Base-by-base conservation (phyloP, 2,329 filamentous ascomycete genomes). In the Cryphonectria naterciae region DNA sequence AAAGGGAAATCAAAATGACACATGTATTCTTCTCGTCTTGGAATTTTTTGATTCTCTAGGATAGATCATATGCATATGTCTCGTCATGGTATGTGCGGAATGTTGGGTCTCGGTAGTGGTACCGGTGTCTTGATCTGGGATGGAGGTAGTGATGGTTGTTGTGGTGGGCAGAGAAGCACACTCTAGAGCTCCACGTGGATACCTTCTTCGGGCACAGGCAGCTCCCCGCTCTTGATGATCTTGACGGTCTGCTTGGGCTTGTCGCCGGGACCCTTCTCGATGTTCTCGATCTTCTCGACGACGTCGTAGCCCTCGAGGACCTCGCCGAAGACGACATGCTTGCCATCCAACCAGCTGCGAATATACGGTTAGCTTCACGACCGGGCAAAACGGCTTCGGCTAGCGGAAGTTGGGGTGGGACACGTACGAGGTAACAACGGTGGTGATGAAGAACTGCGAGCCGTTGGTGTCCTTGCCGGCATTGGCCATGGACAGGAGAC, bases 381-480 rank as follows among this genome's bases (percentile, higher is more conserved):
- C 67, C 72, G 19, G 10, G 19, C 15, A 8, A 15, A 35, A 32
- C 15, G 8, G 32, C 49, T n/a, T 19, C 11, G 13, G 70, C 43
- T 39, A 65, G 68, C 69, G 72, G 68, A 3, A 35, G 64, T 19
- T 41, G 28, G 13, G 7, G n/a, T 22, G 32, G 52, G 61, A n/a
- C 17, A 78, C 87, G 83, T 86, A 91, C 90, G 87, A 87, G 78
- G 93, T 95, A 78, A 93, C 80, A 78, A 90, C 91, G 76, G 93
- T 95, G 78, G 93, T 96, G 81, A 96, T 95, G 87, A 96, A 96
- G 87, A 96, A 96, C 81, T 96, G 93, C 71, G 91, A 94, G 80
- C 93, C 93, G 80, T 95, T 95, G 86, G 93, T 96, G 83, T 96
- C 92, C 81, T 90, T 88, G 81, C 93, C 93, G 73, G 92, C 89